A percentile compares a stretch with the other conserved stretches of the same genome.
Evolutionary conservation across 176 grass and related monocot species (phyloP).

Genomic region (Saccharum officinarum): DNA sequence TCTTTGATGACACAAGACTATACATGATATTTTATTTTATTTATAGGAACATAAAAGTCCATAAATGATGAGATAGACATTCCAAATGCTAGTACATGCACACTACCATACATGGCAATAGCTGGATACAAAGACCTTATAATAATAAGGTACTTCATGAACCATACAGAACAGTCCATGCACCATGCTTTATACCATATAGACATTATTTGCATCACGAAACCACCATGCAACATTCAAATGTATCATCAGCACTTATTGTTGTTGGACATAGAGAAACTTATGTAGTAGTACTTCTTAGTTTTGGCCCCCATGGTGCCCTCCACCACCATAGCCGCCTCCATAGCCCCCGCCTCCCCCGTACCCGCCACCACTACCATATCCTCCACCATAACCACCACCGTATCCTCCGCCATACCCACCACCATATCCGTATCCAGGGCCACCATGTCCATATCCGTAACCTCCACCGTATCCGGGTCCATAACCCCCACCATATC

Average conservation of each 20-base stretch:
- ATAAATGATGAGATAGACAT: background rate
- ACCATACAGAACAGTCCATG: background rate
- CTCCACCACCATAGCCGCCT: conserved; percentile 2
- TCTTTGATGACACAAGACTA: background rate
- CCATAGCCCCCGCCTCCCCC: background rate
- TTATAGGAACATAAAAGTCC: background rate
- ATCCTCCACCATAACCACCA: background rate
- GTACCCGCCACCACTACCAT: background rate
- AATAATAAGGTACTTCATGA: background rate
- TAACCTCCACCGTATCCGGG: background rate
- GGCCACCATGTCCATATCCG: no score
- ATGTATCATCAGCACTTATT: background rate
- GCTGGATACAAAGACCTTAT: background rate
- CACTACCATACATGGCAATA: background rate
- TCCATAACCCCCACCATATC: background rate
- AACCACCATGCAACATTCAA: background rate
- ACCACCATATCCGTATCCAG: background rate
- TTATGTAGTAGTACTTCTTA: background rate
- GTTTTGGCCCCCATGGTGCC: background rate
- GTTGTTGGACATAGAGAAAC: background rate
- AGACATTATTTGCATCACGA: background rate
- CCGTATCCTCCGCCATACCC: background rate
- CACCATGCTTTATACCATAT: background rate
- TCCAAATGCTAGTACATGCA: background rate
- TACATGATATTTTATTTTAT: background rate